Percentiles rank a stretch among this genome's conserved stretches.
These are phyloP conservation scores for Stylosanthes scabra DNA, from an alignment of 331 rosid genomes.

Conservation along the genomic window DNA sequence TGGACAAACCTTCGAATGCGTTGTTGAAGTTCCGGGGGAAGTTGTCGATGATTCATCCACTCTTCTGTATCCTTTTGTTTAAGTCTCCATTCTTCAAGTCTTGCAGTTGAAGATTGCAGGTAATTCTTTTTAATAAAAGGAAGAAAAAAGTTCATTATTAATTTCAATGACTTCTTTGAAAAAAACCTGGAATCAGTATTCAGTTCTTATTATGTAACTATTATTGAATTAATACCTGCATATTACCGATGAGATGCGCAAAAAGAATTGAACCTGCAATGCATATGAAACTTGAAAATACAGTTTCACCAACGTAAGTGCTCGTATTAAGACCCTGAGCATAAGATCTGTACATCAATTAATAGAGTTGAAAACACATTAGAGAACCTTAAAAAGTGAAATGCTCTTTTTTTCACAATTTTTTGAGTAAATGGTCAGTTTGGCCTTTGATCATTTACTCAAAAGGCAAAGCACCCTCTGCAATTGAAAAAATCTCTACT, in stretches of 20 bases:
- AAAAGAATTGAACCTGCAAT: constrained; percentile 75
- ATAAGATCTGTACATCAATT: constrained; percentile 63
- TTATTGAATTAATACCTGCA: constrained; percentile 62
- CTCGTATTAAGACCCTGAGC: constrained; percentile 76
- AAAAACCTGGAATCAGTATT: not conserved
- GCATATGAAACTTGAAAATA: constrained; percentile 72
- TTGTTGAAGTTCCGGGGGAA: constrained; percentile 73
- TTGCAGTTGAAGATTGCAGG: constrained; percentile 81
- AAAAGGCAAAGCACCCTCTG: no score
- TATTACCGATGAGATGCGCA: constrained; percentile 93
- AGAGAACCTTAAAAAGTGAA: not conserved
- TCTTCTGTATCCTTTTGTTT: constrained; percentile 87
- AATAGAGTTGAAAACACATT: constrained; percentile 10
- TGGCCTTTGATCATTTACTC: no score
- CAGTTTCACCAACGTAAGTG: constrained; percentile 55
- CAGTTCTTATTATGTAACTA: no score
- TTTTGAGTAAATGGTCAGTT: no score
- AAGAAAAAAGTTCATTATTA: not conserved
- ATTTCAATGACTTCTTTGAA: no score
- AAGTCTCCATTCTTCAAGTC: constrained; percentile 92
- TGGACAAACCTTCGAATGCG: constrained; percentile 83
- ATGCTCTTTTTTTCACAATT: not conserved
- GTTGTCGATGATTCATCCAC: constrained; percentile 97
- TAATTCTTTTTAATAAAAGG: constrained; percentile 49
- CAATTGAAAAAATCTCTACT: no score